Base-by-base conservation (phyloP, 208 protist species). In the Acanthamoeba castellanii region DNA sequence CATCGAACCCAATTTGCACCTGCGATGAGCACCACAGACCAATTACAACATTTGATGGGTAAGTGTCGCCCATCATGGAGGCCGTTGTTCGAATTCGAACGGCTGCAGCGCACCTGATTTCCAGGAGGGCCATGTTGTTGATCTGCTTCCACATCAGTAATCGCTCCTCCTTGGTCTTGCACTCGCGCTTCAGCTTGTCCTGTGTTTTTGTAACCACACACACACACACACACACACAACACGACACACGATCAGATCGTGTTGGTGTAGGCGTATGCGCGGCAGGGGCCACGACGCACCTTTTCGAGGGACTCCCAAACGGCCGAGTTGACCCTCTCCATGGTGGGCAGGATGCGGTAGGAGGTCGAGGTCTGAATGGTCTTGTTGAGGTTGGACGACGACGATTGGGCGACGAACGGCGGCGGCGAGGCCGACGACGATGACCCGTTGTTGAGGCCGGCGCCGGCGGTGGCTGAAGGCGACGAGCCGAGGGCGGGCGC, bases 1-100 rank as follows among this genome's bases (percentile, higher is more conserved):
- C 55, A 89, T 89, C 20, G 82, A 89, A 34, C 82, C 82, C 52
- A 89, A 64, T 22, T 89, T 89, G 22, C 82, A 89, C 30, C 50
- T 87, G 47, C 6, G 7, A 16, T 18, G 25, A 3, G 5, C 16
- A 59, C 22, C 1, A 42, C 37, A 1, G 3, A 42, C 37, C 37
- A 42, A 42, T 3, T 3, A 42, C n/a, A n/a, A n/a, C n/a, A n/a
- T n/a, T n/a, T 20, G 52, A 57, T 1, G 14, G 6, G 1, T 18
- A 57, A 57, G 52, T 5, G 7, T 57, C 16, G 16, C 37, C 37
- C 37, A 42, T 4, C 4, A 4, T 5, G 45, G 9, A 22, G 9
- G 13, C 32, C 5, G 25, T 55, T 55, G 0, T 37, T 81, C 20
- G 16, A 25, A 22, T 22, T 27, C n/a, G 30, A 18, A 6, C 11